Base-by-base conservation (phyloP, 352 stramenopile genomes). In the Phytophthora melonis region DNA sequence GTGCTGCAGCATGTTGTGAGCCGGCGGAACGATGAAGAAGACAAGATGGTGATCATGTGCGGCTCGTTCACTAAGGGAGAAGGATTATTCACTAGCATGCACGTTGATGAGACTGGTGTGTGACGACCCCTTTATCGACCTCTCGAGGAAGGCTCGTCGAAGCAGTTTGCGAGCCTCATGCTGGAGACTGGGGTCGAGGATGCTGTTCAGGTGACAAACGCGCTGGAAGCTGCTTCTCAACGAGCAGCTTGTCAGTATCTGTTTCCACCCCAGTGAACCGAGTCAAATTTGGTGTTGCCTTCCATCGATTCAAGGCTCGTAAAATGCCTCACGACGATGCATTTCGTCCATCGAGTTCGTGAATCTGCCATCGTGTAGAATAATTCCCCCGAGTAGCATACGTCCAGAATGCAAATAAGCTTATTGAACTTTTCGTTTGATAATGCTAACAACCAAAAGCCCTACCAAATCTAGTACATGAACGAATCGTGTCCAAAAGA, bases 21-120 rank as follows among this genome's bases (percentile, higher is more conserved):
- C 8, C 63, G 63, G 19, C 63, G 63, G 2, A 63, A 61, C 30
- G 10, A 62, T 27, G 25, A 57, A 39, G 41, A 47, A 5, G 19
- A 11, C 7, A 36, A 52, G 5, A 63, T 58, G 41, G 63, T 69
- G 9, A 39, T 50, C 19, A 25, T 54, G 18, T 64, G 58, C 23
- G 18, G 58, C 9, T 8, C 21, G 21, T 41, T 63, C n/a, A 50
- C 25, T 32, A 41, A 69, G 39, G 63, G 63, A 1, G 53, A 69
- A 14, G 63, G 63, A 3, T 13, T 63, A 16, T 69, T 69, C 30
- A 58, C 19, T 5, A 53, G 53, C 18, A 62, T 69, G 53, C 39
- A 68, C 19, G 34, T 52, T 8, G 62, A 68, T 23, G 52, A 68
- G 27, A 62, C 36, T 69, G 63, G 43, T 50, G 43, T 23, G 43